phyloP scores from a whole-genome alignment of 2,329 filamentous ascomycete species.

The Penicillium sp. region DNA sequence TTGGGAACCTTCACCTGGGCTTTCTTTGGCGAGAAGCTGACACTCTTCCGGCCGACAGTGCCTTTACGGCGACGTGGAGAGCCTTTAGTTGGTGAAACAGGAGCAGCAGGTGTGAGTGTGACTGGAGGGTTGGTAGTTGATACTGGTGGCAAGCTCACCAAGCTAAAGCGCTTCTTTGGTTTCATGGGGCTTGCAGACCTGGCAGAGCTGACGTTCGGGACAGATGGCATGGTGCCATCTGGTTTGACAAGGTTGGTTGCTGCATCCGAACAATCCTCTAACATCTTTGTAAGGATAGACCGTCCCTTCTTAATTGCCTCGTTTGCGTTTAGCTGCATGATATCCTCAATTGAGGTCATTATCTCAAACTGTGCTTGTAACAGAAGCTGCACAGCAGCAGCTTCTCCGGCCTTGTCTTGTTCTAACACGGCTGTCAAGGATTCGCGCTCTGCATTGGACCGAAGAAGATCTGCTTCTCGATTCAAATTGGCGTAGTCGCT shows the following conservation, averaged over 20 bases:
- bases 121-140: constrained; percentile 30
- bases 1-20: constrained; percentile 61
- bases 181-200: constrained; percentile 71
- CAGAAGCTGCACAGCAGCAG: constrained; percentile 74
- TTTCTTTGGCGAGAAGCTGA: constrained; percentile 80
- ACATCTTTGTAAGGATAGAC: constrained; percentile 70
- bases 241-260: constrained; percentile 86
- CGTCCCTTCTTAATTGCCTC: constrained; percentile 80
- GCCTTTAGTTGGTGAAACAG: constrained; percentile 65
- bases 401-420: constrained; percentile 77
- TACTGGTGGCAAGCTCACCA: constrained; percentile 32
- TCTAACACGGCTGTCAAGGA: constrained; percentile 74
- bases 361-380: constrained; percentile 91
- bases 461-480: constrained; percentile 82
- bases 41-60: constrained; percentile 62
- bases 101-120: constrained; percentile 33
- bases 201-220: constrained; percentile 65
- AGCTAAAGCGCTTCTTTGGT: constrained; percentile 57
- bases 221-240: constrained; percentile 62
- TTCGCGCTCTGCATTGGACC: constrained; percentile 77
- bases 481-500: constrained; percentile 69
- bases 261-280: constrained; percentile 71
- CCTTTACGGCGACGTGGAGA: constrained; percentile 78
- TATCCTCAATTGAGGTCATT: constrained; percentile 75
- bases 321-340: constrained; percentile 76